These are phyloP conservation scores for Coprinopsis cinerea DNA, from an alignment of 768 basidiomycete genomes.

Conservation along the genomic window DNA sequence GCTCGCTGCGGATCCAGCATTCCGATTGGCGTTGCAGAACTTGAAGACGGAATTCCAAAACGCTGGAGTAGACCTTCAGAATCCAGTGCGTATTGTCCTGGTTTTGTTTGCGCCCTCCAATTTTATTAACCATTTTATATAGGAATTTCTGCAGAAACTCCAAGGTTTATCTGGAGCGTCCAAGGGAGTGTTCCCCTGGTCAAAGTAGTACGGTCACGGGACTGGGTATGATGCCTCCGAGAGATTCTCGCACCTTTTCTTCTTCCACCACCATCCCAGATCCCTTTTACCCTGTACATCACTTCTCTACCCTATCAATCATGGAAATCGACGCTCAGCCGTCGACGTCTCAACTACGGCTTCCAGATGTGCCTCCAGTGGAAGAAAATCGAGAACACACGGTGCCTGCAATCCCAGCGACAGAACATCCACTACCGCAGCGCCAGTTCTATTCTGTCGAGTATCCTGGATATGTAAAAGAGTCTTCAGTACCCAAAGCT, in stretches of 20 bases:
- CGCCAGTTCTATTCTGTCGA: conserved; percentile 75
- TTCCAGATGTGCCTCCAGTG: conserved; percentile 5
- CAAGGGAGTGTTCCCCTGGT: conserved; percentile 1
- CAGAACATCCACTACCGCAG: conserved; percentile 43
- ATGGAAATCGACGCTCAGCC: conserved; percentile 5
- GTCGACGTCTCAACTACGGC: conserved; percentile 5
- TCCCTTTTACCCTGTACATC: conserved; percentile 1
- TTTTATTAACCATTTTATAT: neutral
- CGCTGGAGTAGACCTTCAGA: conserved; percentile 53
- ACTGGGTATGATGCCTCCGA: conserved; percentile 1
- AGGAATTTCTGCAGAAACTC: conserved; percentile 47
- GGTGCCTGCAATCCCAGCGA: conserved; percentile 16
- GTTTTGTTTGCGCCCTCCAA: neutral
- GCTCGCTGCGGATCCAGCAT: conserved; percentile 46
- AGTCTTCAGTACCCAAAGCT: conserved; percentile 54
- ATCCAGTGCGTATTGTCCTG: conserved; percentile 38
- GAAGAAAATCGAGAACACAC: conserved; percentile 2
- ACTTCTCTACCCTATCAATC: neutral
- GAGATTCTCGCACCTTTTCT: neutral
- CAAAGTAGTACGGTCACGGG: conserved; percentile 5
- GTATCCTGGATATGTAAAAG: conserved; percentile 81
- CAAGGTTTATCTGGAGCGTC: conserved; percentile 6
- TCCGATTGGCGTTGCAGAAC: conserved; percentile 39
- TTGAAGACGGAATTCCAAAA: conserved; percentile 47
- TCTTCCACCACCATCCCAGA: neutral